Base-by-base conservation (phyloP, 2,329 filamentous ascomycete species). In the Aspergillus tamarii region DNA sequence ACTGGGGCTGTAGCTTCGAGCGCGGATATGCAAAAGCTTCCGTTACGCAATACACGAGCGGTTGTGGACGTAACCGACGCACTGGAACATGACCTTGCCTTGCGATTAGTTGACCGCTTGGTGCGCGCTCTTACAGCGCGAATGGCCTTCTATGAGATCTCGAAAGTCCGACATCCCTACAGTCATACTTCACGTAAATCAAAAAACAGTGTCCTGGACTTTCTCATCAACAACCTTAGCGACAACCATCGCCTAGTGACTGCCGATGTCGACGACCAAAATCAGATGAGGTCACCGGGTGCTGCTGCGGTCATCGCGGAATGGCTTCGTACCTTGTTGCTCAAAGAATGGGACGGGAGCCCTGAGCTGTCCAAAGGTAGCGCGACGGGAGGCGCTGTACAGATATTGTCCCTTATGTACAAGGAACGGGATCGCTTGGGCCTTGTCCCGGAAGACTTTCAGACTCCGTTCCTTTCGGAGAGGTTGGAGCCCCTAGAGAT, bases 301-400 rank as follows among this genome's bases (percentile, higher is more conserved):
- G 67, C 74, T 6, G 67, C 75, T 10, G 73, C 75, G 16, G 66
- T 81, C 16, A 76, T 80, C 32, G 70, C 80, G 23, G 80, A 82
- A 64, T 82, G 79, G 79, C 71, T 82, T 36, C 74, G 91, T 64
- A 88, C 89, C 0, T 84, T 95, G 1, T 86, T 97, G 72, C 79
- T 96, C 52, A 87, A 89, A 61, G 88, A 92, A 66, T 97, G 94
- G 94, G 86, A 94, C 72, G 91, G 92, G 0, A 87, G 87, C 60
- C 85, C 91, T 1, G 85, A 89, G 50, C 85, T 96, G 58, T 82
- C 87, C 2, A 88, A 86, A 60, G 89, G 91, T 70, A 88, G 89
- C 34, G 84, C 90, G 16, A 89, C 93, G 65, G 91, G 92, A 16
- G 91, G 92, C 59, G 92, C 93, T 9, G 80, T 97, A 46, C 87